Evolutionary conservation across 257 asterid genomes (phyloP).

Genomic region (Osmanthus fragrans): DNA sequence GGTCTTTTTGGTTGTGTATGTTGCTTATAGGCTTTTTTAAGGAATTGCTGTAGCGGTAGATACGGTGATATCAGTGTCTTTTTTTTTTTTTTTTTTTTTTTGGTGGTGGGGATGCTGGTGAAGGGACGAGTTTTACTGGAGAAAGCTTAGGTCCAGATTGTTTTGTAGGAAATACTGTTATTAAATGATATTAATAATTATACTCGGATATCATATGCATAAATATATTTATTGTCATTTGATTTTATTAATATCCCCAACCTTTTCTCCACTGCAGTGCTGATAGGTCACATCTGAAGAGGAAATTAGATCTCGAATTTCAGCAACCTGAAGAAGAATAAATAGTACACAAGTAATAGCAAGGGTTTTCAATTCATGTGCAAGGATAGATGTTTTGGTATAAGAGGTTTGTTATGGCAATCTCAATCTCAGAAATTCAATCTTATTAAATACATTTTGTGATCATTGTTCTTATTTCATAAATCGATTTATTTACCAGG

Average conservation of each 20-base stretch:
- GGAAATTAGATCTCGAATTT: constrained; percentile 93
- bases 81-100: not conserved
- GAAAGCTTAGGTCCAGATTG: not conserved
- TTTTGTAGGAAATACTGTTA: not conserved
- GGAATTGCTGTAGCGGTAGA: not conserved
- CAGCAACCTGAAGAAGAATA: constrained; percentile 72
- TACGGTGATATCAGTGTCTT: not conserved
- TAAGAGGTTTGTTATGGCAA: constrained; percentile 29
- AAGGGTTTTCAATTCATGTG: constrained; percentile 18
- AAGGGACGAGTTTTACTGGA: not conserved
- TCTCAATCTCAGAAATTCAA: constrained; percentile 6
- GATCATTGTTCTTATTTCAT: not conserved
- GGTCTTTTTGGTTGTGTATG: not conserved
- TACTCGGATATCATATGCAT: not conserved
- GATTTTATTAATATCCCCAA: not conserved
- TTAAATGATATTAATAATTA: not conserved
- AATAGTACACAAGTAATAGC: constrained; percentile 18
- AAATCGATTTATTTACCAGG: not conserved
- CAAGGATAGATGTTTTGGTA: not conserved
- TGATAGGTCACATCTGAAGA: constrained; percentile 91
- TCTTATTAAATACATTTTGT: not conserved
- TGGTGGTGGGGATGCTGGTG: not conserved
- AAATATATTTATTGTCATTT: not conserved
- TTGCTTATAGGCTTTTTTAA: not conserved
- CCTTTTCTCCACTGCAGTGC: constrained; percentile 54